Evolutionary conservation across 2,329 filamentous ascomycete species (phyloP).

Genomic region (Neophaeococcomyces aloes): DNA sequence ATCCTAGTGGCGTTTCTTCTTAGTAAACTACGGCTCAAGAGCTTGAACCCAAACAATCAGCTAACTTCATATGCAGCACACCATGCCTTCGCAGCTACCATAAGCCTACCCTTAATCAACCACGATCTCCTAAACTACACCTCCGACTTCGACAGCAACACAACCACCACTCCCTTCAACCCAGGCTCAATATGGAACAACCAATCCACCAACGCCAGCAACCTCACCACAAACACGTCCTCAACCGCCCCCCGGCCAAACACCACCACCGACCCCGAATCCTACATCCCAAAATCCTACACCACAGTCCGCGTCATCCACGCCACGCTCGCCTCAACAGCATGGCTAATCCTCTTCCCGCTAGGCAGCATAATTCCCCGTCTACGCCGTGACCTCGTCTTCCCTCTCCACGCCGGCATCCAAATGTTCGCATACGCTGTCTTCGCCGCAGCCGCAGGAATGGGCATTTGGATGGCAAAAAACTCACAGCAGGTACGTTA

Average conservation of each 20-base stretch:
- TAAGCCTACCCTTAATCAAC: no score
- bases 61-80: no score
- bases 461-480: slow-evolving; percentile 22
- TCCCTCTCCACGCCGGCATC: slow-evolving; percentile 20
- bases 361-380: slow-evolving; percentile 23
- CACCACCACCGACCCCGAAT: slow-evolving; percentile 2
- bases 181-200: no score
- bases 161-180: no score
- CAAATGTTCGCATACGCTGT: slow-evolving; percentile 20
- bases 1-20: no score
- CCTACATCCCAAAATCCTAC: slow-evolving; percentile 8
- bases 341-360: slow-evolving; percentile 24
- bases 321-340: slow-evolving; percentile 19
- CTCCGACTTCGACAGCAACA: no score
- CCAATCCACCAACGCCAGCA: no score
- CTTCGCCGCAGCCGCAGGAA: slow-evolving; percentile 21
- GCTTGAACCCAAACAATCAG: no score
- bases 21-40: no score
- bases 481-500: not conserved
- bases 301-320: slow-evolving; percentile 18
- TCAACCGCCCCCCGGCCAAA: not conserved
- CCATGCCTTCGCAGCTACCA: no score
- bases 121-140: no score
- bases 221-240: not conserved
- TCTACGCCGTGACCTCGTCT: slow-evolving; percentile 16